Base-by-base conservation (phyloP, 495 filamentous ascomycete species). In the Penicillium maclennaniae region DNA sequence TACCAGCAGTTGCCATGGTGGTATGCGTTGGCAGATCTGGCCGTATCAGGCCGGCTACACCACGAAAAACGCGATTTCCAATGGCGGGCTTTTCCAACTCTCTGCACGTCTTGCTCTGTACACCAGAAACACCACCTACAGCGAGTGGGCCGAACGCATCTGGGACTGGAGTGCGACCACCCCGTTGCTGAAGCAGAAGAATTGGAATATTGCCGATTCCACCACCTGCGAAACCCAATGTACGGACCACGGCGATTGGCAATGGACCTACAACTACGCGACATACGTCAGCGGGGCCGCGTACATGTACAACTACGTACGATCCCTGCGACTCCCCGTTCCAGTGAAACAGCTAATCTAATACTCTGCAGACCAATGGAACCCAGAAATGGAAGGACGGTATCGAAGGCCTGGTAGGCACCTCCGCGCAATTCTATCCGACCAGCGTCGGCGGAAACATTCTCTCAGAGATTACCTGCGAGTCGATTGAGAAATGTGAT, bases 1-100 rank as follows among this genome's bases (percentile, higher is more conserved):
- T 53, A 69, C 72, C 15, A 56, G 58, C 1, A 80, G 75, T 2
- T 96, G 91, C 66, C 76, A 78, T 40, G 91, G 91, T 40, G 91
- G 91, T 2, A 70, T 95, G 45, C 77, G 85, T 50, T 95, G 91
- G 91, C 90, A 95, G 71, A 87, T 95, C 53, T 89, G 83, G 69
- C 75, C 80, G 8, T 91, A 88, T 69, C 89, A 92, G 71, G 83
- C 73, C 21, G 91, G 91, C 9, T 95, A 87, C 67, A 79, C 82
- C 56, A 91, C 87, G 70, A 91, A 91, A 66, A 92, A 92, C 71
- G 79, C 82, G 26, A 84, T 90, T 44, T 85, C 86, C 36, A 90
- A 90, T 66, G 88, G 87, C 6, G 83, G 82, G 53, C 83, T 93
- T 58, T 90, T 92, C 69, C 88, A 91, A 63, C 72, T 93, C n/a